Evolutionary conservation across 2,329 filamentous ascomycete species (phyloP), one percentile per base, ranked within the genome.

Genomic region (Arthrobotrys entomopaga): DNA sequence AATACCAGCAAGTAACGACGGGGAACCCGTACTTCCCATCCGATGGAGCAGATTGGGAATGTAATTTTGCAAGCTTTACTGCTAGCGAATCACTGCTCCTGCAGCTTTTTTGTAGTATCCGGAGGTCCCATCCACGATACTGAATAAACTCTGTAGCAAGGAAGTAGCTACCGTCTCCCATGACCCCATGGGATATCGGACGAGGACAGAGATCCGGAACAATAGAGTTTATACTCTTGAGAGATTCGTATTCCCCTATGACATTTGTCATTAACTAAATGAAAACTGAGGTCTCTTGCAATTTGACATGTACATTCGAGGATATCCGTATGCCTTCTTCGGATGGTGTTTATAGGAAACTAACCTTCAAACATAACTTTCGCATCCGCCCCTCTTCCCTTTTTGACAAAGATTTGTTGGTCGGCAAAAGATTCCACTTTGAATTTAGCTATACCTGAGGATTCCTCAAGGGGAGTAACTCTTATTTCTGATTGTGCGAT

Each of bases 141-240:
- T 94, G 86, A 0, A 97, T 84, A 80, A 93, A 97, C 78, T 96
- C 92, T 0, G 92, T 97, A 0, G 86, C 90, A 26, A 90, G 83
- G 79, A 89, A 90, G 80, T 77, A 81, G 4, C 74, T 83, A 26
- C 86, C 83, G 0, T 83, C 81, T 10, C 84, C 81, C 8, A 89
- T 82, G 0, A 81, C 77, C 0, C 93, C 93, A 80, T 91, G 88
- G 38, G 90, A 91, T 80, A 92, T 85, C 0, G 91, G 90, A 53
- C 85, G 84, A 0, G 93, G 93, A 79, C 91, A 94, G 61, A 97
- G 86, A 34, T 86, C 86, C 0, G 92, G 90, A 0, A 95, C 90
- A 13, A 84, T 84, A 52, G 84, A 79, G 80, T 92, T 86, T 77
- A 98, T 91, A 63, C 92, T 91, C 79, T 93, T 93, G 64, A 97